Evolutionary conservation across 306 rosid species (phyloP), one percentile per base, ranked within the genome.

Genomic region (Styphnolobium japonicum): DNA sequence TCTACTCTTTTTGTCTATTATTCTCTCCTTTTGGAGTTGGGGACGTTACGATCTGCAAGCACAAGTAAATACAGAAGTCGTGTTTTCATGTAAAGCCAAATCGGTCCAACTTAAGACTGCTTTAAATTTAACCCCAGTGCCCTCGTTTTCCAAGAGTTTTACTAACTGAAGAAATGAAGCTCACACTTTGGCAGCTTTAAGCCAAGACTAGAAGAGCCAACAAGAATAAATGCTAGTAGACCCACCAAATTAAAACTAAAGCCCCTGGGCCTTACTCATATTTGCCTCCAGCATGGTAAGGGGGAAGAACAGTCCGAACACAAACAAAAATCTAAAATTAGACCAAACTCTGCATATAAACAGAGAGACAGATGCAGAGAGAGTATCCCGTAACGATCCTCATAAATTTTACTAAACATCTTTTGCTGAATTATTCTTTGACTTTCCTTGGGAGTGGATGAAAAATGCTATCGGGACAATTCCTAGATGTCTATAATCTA

Each of bases 11-110:
- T 58, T 37, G 46, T 18, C 8, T 19, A 53, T 61, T 40, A 46
- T 34, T 67, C 33, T 81, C 66, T 81, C 71, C 52, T 37, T 52
- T 80, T 40, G 67, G 43, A 72, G 0, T 31, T 25, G 25, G 73
- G 45, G 14, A 31, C 3, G 21, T 61, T 65, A 51, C 56, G 27
- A 64, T 73, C 75, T 80, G 58, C 51, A 73, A 73, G 37, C 46
- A 71, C 22, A 29, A 16, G 27, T 33, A 68, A 46, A 57, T 21
- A 68, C 46, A 67, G 2, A 52, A 53, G 10, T 76, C 34, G 49
- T 67, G 60, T 42, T 46, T 69, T 31, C 31, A 31, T 69, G 43
- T 61, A 22, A 15, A 18, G 0, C 10, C 19, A 51, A n/a, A 10
- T 42, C 31, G 0, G 18, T 21, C 52, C 15, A 62, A 46, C n/a